Evolutionary conservation across 768 basidiomycete species (phyloP), one percentile per base, ranked within the genome.

Genomic region (Boletus edulis): DNA sequence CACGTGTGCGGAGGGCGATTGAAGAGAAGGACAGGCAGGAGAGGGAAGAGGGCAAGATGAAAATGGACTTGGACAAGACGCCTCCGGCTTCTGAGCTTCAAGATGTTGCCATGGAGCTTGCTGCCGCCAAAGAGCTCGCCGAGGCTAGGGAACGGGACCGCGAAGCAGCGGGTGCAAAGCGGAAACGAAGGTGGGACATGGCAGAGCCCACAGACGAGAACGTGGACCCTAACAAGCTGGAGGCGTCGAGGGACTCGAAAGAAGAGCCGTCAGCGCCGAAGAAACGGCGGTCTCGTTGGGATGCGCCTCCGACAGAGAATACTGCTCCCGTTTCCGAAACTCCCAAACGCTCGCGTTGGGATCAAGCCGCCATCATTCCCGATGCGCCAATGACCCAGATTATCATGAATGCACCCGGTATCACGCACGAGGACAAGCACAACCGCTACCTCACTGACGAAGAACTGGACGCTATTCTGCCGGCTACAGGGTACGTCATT

Each of bases 391-490:
- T 89, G 80, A 79, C 81, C 1, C 86, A 83, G 40, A 92, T 92
- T 46, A 91, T 92, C 67, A 92, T 92, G 90, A 91, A 91, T 61
- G 86, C 88, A 1, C 91, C 89, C 3, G 78, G 81, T 51, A 81
- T 89, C 60, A 79, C 90, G 75, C 90, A 94, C 58, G 92, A 94
- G 62, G 94, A 98, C 76, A 94, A 94, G 65, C 91, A 97, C 68
- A 97, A 97, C 65, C 83, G 94, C n/a, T 94, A 91, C 64, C 85
- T 98, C 43, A 84, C 91, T 9, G 96, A 98, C 70, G 95, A 98
- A 71, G 97, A 98, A 75, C 84, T 98, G 49, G 91, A 98, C 62
- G 85, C 86, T 14, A 79, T 98, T 56, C 84, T 98, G 39, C 97
- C 97, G 37, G 69, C 82, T 10, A 76, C 83, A 51, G 97, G 97